Base-by-base conservation (phyloP, 106 monocot species). In the Ottelia alismoides region DNA sequence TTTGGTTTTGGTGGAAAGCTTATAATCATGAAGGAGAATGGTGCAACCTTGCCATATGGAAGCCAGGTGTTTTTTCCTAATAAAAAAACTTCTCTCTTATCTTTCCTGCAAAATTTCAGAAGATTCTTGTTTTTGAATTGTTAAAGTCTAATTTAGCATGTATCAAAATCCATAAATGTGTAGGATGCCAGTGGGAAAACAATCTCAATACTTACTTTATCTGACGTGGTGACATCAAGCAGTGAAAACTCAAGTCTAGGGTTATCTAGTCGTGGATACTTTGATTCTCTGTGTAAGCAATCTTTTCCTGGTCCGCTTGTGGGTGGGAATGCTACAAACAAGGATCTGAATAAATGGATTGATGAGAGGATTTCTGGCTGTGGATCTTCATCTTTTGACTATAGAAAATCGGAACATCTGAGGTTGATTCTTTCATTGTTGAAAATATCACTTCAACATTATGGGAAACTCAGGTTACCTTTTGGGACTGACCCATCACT, bases 1-100 rank as follows among this genome's bases (percentile, higher is more conserved):
- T 99, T 99, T 75, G 98, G 90, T 44, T 99, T 99, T 77, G 98
- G 98, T 56, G 98, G 98, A 22, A 99, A 90, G 49, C 67, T 99
- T 43, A 54, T 99, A 55, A 68, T 90, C 40, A 75, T 83, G 79
- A 82, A 86, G 65, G 71, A 91, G 60, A 22, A 27, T 45, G 35
- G 57, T 31, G 20, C 75, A 28, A 65, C 54, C 25, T 65, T 75
- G 24, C 69, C 54, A 32, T 67, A 56, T 61, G 80, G 76, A 52
- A 85, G 53, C 56, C 81, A 85, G 84, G 94, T 88, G 28, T 43
- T 43, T 43, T 43, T 43, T 43, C n/a, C n/a, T n/a, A n/a, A n/a
- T n/a, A n/a, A n/a, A n/a, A n/a, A n/a, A n/a, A n/a, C n/a, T n/a
- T n/a, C n/a, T n/a, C n/a, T n/a, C n/a, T n/a, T n/a, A n/a, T n/a